Base-by-base conservation (phyloP, 2,329 filamentous ascomycete species). In the Phoma herbarum region DNA sequence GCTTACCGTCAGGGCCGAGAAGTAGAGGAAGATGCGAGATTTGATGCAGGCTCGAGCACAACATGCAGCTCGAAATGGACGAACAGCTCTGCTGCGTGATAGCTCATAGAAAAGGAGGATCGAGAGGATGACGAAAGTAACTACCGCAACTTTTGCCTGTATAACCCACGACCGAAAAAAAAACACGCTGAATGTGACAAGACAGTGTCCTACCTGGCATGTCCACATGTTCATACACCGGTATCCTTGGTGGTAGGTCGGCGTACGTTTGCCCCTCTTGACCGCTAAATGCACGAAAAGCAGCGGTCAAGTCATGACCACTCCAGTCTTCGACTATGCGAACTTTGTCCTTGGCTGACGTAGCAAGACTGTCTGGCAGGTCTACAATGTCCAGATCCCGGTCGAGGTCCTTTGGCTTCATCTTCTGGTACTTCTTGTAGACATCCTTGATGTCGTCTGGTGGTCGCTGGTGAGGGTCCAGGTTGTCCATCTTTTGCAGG, bases 381-480 rank as follows among this genome's bases (percentile, higher is more conserved):
- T 82, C 70, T 22, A 79, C 65, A 60, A 89, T 68, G 69, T 71
- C 65, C 71, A 61, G 16, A 63, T 76, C 69, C 57, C 89, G 81
- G 9, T 83, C 80, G 7, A 82, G 75, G 63, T 87, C 83, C 4
- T 77, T 41, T 14, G 49, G 35, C 33, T 87, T 84, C 35, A 86
- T 82, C 63, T 85, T 89, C 23, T 89, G 87, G 67, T 89, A 92
- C 41, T 79, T 80, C 76, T 97, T 97, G 85, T 92, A 97, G 52
- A 87, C 80, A 44, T 84, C 80, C 61, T 88, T 87, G 65, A 97
- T 82, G 48, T 82, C 77, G 12, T 88, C 86, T 3, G 93, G 91
- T 1, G 93, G 91, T 67, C 88, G 88, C 75, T 92, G 87, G 74
- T 94, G 87, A 26, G 93, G 89, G 77, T 96, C 90, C 2, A 93